A percentile compares a stretch with the other conserved stretches of the same genome.
Evolutionary conservation across 139 green algal genomes (phyloP).

Genomic region (Volvox africanus): DNA sequence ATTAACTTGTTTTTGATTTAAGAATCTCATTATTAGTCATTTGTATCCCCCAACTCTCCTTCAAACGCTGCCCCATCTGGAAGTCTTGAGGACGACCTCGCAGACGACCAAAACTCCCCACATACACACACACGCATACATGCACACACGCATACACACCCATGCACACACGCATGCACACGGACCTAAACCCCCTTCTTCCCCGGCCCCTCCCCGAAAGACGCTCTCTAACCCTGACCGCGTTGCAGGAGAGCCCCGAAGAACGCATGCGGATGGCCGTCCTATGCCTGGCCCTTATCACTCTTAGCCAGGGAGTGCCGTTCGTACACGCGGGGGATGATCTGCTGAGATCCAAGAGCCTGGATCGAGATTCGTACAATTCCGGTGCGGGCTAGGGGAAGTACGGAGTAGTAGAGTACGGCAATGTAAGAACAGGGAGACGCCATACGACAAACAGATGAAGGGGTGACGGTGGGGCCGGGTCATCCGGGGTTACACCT

Average conservation of each 20-base stretch:
- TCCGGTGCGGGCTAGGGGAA: slow-evolving; percentile 51
- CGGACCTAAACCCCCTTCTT: too few relatives aligned
- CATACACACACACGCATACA: background rate
- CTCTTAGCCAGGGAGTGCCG: slow-evolving; percentile 77
- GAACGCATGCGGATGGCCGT: slow-evolving; percentile 73
- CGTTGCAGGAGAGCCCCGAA: slow-evolving; percentile 54
- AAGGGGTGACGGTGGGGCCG: too few relatives aligned
- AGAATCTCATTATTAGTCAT: too few relatives aligned
- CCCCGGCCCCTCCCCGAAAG: background rate
- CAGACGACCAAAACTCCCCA: too few relatives aligned
- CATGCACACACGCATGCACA: background rate
- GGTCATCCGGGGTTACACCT: too few relatives aligned
- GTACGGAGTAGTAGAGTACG: background rate
- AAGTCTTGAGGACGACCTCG: too few relatives aligned
- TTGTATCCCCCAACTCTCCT: too few relatives aligned
- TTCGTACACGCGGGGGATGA: slow-evolving; percentile 93
- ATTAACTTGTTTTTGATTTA: too few relatives aligned
- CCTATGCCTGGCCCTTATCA: slow-evolving; percentile 74
- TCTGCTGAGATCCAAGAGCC: slow-evolving; percentile 86
- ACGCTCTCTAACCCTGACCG: too few relatives aligned
- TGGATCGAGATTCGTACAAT: slow-evolving; percentile 91
- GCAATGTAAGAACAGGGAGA: background rate
- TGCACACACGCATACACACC: background rate
- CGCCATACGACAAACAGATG: too few relatives aligned
- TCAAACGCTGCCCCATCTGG: too few relatives aligned